Base-by-base conservation (phyloP, 2,329 filamentous ascomycete species). In the Trichoderma pleuroti region DNA sequence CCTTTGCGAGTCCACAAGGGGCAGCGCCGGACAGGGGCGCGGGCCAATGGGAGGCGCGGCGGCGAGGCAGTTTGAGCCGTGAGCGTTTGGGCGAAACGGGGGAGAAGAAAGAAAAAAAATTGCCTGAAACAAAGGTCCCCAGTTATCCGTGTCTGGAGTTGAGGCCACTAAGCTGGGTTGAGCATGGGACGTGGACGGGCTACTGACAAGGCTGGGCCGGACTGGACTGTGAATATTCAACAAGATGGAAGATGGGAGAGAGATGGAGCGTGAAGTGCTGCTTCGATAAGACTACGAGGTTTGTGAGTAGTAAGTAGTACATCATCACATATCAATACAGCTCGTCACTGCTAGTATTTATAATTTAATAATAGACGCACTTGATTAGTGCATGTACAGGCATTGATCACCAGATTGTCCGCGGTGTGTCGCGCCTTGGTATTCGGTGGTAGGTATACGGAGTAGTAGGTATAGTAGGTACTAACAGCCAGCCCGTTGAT, bases 111-210 rank as follows among this genome's bases (percentile, higher is more conserved):
- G 9, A 30, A 46, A 60, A 68, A 34, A 61, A 61, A 52, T 34
- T 36, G 66, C 24, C 39, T 68, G 66, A 68, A 68, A 68, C 66
- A 68, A 46, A 28, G 18, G 66, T 34, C 66, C 18, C 66, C 66
- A 68, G 8, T 68, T 68, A 60, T 32, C 34, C n/a, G 24, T 36
- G 66, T 36, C 56, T 64, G 61, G 61, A 64, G 61, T 63, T 63
- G 42, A 64, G 42, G 39, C 39, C 39, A 32, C 60, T n/a, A 57
- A 39, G 24, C 49, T 66, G 30, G 56, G 28, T n/a, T 34, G 56
- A 11, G 18, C 32, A 28, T 28, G 26, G 5, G 18, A n/a, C 39
- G 39, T 42, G 39, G 39, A 42, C 39, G 39, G 39, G 39, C 39
- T n/a, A 49, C n/a, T 49, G 42, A 42, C 32, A 26, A 62, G 34